phyloP scores from a whole-genome alignment of 257 asterid genomes.

The Penstemon eatonii region DNA sequence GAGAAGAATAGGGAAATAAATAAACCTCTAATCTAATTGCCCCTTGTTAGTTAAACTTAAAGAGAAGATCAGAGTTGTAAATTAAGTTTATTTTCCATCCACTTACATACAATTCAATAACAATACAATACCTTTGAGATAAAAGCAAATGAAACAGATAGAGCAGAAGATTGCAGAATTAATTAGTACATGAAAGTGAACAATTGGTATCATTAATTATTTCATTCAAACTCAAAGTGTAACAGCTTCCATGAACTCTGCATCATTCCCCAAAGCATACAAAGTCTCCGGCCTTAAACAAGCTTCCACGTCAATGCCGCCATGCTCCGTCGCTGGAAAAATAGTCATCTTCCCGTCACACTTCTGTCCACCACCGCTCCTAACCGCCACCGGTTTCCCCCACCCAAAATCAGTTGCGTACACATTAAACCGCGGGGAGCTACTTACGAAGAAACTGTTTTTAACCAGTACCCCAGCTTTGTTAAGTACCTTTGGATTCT shows the following conservation, averaged over 20 bases:
- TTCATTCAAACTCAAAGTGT: too few species aligned
- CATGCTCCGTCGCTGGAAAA: slow-evolving; percentile 35
- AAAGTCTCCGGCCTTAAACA: slow-evolving; percentile 38
- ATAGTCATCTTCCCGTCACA: slow-evolving; percentile 45
- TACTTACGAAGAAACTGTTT: slow-evolving; percentile 25
- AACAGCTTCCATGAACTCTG: slow-evolving; percentile 41
- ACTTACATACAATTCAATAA: too few species aligned
- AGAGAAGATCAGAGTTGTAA: too few species aligned
- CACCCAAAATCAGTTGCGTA: slow-evolving; percentile 53
- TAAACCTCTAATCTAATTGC: too few species aligned
- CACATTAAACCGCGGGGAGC: slow-evolving; percentile 54
- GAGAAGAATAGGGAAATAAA: too few species aligned
- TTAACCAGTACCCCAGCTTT: neutral
- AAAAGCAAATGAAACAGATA: too few species aligned
- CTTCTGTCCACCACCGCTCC: slow-evolving; percentile 42
- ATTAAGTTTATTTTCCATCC: too few species aligned
- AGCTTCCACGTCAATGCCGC: slow-evolving; percentile 50
- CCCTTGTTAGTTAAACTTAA: too few species aligned
- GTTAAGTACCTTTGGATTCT: neutral
- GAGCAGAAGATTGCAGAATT: too few species aligned
- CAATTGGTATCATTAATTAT: too few species aligned
- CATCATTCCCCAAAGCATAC: slow-evolving; percentile 37
- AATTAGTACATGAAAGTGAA: too few species aligned
- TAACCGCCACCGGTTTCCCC: slow-evolving; percentile 49
- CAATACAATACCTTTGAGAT: too few species aligned